Conservation (phyloP, 176 grass and related monocot genomes). For the Areca catechu region DNA sequence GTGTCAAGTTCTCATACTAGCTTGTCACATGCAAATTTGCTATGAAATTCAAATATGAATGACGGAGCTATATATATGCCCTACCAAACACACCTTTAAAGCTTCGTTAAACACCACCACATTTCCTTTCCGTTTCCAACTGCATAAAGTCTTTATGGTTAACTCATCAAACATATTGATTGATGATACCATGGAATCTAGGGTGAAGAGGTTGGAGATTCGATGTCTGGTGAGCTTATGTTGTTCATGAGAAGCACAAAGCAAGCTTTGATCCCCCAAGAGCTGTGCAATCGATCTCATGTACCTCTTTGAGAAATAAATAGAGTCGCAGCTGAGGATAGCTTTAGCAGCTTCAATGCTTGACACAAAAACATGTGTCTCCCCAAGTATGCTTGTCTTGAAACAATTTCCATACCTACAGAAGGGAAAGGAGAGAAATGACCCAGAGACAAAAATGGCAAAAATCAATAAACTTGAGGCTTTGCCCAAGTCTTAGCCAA, state of each 20-base stretch:
- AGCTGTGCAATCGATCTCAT: constrained; percentile 61
- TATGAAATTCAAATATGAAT: no score
- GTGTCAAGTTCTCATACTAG: no score
- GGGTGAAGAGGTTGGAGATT: constrained; percentile 48
- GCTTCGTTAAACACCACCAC: constrained; percentile 53
- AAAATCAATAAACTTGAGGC: no score
- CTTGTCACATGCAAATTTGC: no score
- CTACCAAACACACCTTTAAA: constrained; percentile 24
- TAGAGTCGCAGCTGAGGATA: constrained; percentile 39
- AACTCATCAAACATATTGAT: constrained; percentile 34
- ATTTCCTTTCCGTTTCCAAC: background rate
- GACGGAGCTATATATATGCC: no score
- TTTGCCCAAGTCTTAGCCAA: no score
- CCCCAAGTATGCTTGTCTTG: constrained; percentile 52
- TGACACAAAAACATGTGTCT: constrained; percentile 68
- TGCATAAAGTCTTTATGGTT: background rate
- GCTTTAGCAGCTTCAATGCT: constrained; percentile 16
- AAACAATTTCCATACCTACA: constrained; percentile 55
- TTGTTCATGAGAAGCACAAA: constrained; percentile 46
- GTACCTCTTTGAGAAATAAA: constrained; percentile 73
- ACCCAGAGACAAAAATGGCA: no score
- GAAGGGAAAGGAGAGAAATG: background rate
- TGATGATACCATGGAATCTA: constrained; percentile 30
- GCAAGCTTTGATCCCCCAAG: constrained; percentile 66
- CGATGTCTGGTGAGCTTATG: constrained; percentile 44